Base-by-base conservation (phyloP, 306 rosid genomes). In the Myrica gale region DNA sequence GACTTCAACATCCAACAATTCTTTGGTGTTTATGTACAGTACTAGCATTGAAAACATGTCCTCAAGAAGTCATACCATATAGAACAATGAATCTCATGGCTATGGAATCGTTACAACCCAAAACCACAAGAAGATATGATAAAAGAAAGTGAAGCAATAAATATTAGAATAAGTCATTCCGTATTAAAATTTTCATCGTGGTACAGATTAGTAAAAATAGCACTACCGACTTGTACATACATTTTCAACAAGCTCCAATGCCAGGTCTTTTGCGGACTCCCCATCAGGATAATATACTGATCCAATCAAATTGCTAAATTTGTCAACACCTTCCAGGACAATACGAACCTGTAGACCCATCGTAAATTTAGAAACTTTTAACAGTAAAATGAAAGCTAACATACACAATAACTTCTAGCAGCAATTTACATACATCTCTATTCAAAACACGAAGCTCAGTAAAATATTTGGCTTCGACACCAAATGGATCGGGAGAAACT, bases 201-300 rank as follows among this genome's bases (percentile, higher is more conserved):
- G 47, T 61, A 71, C 54, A 69, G 60, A 51, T 82, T 11, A 52
- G 47, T 26, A 72, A 10, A 32, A 71, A 72, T 73, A 67, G 74
- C 71, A 69, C 66, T 68, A 43, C 65, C 39, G 16, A 66, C 39
- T 65, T 26, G 51, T 53, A 79, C 92, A 12, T 89, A 96, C 99
- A 68, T 86, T 86, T 86, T 96, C 98, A 57, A 92, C 89, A 54
- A 96, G 98, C 87, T 96, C 99, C 80, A 96, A 61, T 5, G 99
- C 98, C 62, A 96, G 81, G 82, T 96, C 99, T 84, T 90, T 92
- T 13, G 98, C 99, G 6, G 93, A 77, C 79, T 96, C 98, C 17
- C 97, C 98, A 66, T 96, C 99, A 61, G 99, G 85, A 85, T 96
- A 96, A 81, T 90, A 89, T 56, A 96, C 89, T 1, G 99, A 96